Conservation (phyloP, 1,139 yeast genomes). For the Petasospora rhodanensis region DNA sequence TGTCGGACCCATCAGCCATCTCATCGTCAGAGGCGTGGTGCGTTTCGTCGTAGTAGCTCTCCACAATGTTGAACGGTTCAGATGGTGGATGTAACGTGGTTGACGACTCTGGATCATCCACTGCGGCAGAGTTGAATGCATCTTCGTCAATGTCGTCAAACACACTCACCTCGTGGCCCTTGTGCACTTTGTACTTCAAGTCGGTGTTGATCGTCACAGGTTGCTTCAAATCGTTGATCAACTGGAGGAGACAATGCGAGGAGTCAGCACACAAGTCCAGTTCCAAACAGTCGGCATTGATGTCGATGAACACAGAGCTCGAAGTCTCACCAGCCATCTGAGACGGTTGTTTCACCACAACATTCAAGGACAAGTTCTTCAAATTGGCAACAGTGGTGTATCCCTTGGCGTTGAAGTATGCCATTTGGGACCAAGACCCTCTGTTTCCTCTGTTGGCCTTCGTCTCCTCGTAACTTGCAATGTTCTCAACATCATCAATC, state of each 20-base stretch:
- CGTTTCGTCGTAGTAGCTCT: conserved; percentile 36
- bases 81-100: too few species aligned
- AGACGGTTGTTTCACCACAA: conserved; percentile 10
- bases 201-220: conserved; percentile 57
- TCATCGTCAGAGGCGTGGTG: too few species aligned
- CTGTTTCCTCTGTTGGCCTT: conserved; percentile 16
- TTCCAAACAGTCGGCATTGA: conserved; percentile 46
- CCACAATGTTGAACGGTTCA: conserved; percentile 31
- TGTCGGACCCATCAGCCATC: conserved; percentile 12
- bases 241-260: conserved; percentile 61
- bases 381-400: conserved; percentile 43
- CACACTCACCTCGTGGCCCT: conserved; percentile 38
- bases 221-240: conserved; percentile 66
- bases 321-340: conserved; percentile 5
- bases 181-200: conserved; percentile 45
- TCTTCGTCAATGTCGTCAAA: conserved; percentile 45
- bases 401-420: conserved; percentile 36
- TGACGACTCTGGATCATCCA: background rate
- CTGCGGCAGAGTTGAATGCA: conserved; percentile 24
- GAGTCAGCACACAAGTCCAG: conserved; percentile 83
- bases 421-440: conserved; percentile 31
- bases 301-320: conserved; percentile 29
- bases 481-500: conserved; percentile 50
- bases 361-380: conserved; percentile 33
- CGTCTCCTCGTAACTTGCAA: conserved; percentile 25